Conservation (phyloP, 2,329 filamentous ascomycete genomes). For the Mycogone perniciosa region DNA sequence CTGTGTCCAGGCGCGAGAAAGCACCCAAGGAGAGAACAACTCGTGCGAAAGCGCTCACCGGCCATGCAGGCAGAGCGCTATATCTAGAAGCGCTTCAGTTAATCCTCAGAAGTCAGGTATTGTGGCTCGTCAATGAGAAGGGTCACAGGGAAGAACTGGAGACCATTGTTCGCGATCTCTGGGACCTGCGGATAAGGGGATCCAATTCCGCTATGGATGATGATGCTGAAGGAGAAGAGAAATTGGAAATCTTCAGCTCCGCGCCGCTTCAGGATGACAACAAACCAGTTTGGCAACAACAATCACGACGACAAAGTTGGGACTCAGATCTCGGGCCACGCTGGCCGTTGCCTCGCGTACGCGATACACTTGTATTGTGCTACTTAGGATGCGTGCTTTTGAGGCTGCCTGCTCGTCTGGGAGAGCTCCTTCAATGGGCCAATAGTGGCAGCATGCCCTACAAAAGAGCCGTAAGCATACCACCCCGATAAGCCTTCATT, state of each 20-base stretch:
- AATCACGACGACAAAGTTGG: slow-evolving; percentile 37
- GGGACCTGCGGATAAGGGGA: slow-evolving; percentile 61
- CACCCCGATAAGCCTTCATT: not conserved
- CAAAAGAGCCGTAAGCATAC: slow-evolving; percentile 53
- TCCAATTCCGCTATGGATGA: slow-evolving; percentile 29
- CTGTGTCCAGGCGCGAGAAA: slow-evolving; percentile 49
- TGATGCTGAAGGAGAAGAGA: slow-evolving; percentile 20
- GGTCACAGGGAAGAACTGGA: slow-evolving; percentile 68
- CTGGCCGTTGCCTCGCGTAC: slow-evolving; percentile 57
- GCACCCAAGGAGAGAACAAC: slow-evolving; percentile 48
- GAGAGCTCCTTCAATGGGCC: slow-evolving; percentile 65
- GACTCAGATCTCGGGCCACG: slow-evolving; percentile 36
- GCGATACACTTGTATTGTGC: slow-evolving; percentile 71
- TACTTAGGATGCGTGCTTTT: slow-evolving; percentile 74
- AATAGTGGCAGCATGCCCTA: slow-evolving; percentile 64
- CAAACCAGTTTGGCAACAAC: slow-evolving; percentile 23
- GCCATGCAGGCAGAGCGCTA: slow-evolving; percentile 64
- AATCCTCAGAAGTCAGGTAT: slow-evolving; percentile 73
- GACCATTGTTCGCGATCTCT: slow-evolving; percentile 74
- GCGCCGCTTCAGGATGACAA: slow-evolving; percentile 24
- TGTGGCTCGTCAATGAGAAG: slow-evolving; percentile 63
- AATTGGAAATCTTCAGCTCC: slow-evolving; percentile 34
- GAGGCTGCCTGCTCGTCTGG: slow-evolving; percentile 67
- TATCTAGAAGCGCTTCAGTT: slow-evolving; percentile 82
- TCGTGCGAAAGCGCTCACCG: slow-evolving; percentile 47